These are phyloP conservation scores for Phaeoacremonium minimum DNA, from an alignment of 2,329 filamentous ascomycete species.

Conservation along the genomic window DNA sequence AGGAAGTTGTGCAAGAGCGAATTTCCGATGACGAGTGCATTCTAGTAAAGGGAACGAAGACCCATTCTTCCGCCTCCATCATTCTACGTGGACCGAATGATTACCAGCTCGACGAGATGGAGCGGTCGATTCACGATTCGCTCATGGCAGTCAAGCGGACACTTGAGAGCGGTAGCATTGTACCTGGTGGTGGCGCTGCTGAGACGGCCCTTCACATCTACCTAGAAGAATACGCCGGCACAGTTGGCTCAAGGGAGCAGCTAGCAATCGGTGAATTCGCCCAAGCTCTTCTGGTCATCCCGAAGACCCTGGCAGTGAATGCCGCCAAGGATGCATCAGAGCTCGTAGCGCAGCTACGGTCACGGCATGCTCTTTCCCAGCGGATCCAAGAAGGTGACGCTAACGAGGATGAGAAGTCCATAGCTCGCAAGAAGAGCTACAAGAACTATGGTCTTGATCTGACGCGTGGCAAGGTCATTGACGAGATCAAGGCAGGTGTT, in stretches of 20 bases:
- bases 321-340: conserved; percentile 95
- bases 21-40: conserved; percentile 99
- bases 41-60: conserved; percentile 90
- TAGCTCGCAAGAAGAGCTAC: conserved; percentile 93
- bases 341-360: conserved; percentile 90
- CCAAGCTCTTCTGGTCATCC: conserved; percentile 87
- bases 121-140: conserved; percentile 95
- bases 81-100: conserved; percentile 95
- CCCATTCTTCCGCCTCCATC: conserved; percentile 89
- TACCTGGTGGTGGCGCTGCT: conserved; percentile 92
- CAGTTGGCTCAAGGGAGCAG: conserved; percentile 94
- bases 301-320: conserved; percentile 95
- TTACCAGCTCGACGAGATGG: conserved; percentile 97
- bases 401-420: conserved; percentile 80
- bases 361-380: conserved; percentile 89
- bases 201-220: conserved; percentile 99
- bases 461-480: conserved; percentile 81
- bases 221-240: conserved; percentile 96
- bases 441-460: conserved; percentile 98
- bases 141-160: conserved; percentile 96
- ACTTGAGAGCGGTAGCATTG: conserved; percentile 92
- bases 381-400: conserved; percentile 82
- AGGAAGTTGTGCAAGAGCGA: conserved; percentile 96
- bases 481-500: conserved; percentile 91
- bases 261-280: conserved; percentile 97